Evolutionary conservation across 2,329 filamentous ascomycete species (phyloP).

Genomic region (Colletotrichum sp.): DNA sequence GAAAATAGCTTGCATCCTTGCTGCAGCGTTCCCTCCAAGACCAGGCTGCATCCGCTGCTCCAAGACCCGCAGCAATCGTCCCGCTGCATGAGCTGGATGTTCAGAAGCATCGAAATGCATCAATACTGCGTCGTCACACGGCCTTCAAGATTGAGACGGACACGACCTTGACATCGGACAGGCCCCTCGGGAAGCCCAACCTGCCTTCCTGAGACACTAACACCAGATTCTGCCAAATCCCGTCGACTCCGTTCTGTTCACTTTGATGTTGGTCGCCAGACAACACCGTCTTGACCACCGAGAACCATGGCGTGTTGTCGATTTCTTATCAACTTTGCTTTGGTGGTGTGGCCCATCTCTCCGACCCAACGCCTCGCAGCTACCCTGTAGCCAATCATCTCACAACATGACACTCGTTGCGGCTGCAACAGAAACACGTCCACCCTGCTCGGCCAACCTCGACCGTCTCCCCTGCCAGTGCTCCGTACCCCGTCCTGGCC

Average conservation of each 20-base stretch:
- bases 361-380: slow-evolving; percentile 24
- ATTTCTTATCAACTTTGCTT: not conserved
- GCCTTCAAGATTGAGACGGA: not conserved
- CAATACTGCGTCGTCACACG: slow-evolving; percentile 1
- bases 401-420: slow-evolving; percentile 25
- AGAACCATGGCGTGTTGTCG: not conserved
- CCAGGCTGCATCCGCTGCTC: not conserved
- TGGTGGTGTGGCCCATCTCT: slow-evolving; percentile 22
- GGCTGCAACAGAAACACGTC: slow-evolving; percentile 36
- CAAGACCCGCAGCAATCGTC: not conserved
- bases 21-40: not conserved
- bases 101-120: not conserved
- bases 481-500: slow-evolving; percentile 19
- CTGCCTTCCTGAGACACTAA: not conserved
- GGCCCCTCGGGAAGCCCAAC: not conserved
- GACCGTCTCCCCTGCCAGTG: not conserved
- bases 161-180: not conserved
- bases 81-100: not conserved
- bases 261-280: not conserved
- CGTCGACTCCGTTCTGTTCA: not conserved
- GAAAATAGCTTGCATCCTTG: not conserved
- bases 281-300: not conserved
- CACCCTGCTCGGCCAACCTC: slow-evolving; percentile 24
- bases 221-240: slow-evolving; percentile 14
- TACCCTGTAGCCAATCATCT: slow-evolving; percentile 33